phyloP scores from a whole-genome alignment of 2,329 filamentous ascomycete genomes.

The Biscogniauxia mediterranea region DNA sequence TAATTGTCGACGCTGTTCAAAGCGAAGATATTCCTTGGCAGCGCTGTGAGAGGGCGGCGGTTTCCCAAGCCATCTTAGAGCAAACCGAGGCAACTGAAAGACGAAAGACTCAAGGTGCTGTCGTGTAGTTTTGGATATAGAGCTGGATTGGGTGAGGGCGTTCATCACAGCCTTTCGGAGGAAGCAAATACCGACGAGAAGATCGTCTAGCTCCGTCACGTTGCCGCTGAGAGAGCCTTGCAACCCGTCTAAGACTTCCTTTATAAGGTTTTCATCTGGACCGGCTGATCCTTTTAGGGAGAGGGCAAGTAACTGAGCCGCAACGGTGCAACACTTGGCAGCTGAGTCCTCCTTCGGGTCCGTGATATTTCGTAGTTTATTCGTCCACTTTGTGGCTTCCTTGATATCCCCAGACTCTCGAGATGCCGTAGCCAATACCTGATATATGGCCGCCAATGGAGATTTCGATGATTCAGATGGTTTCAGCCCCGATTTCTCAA shows the following conservation, averaged over 20 bases:
- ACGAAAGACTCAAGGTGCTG: constrained; percentile 55
- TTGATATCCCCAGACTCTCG: constrained; percentile 44
- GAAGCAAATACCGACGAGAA: constrained; percentile 55
- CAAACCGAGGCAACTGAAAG: constrained; percentile 58
- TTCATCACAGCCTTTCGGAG: constrained; percentile 55
- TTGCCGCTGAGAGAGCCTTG: constrained; percentile 60
- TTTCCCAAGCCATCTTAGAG: constrained; percentile 61
- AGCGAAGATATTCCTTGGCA: constrained; percentile 58
- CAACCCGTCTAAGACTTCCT: constrained; percentile 52
- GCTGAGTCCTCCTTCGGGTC: constrained; percentile 42
- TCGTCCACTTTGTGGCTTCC: constrained; percentile 56
- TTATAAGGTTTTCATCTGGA: constrained; percentile 42
- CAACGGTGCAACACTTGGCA: constrained; percentile 50
- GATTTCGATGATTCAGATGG: constrained; percentile 39
- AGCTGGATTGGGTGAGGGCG: constrained; percentile 35
- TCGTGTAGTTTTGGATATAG: constrained; percentile 13
- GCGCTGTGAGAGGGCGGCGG: constrained; percentile 48
- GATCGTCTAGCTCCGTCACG: constrained; percentile 57
- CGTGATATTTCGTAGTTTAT: constrained; percentile 41
- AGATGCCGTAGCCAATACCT: constrained; percentile 50
- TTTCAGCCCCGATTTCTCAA: constrained; percentile 36
- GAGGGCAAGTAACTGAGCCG: constrained; percentile 55
- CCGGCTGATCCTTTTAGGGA: constrained; percentile 46
- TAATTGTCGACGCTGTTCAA: constrained; percentile 57
- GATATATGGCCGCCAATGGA: constrained; percentile 48